Base-by-base conservation (phyloP, 2,329 filamentous ascomycete genomes). In the Fusarium liriodendri region DNA sequence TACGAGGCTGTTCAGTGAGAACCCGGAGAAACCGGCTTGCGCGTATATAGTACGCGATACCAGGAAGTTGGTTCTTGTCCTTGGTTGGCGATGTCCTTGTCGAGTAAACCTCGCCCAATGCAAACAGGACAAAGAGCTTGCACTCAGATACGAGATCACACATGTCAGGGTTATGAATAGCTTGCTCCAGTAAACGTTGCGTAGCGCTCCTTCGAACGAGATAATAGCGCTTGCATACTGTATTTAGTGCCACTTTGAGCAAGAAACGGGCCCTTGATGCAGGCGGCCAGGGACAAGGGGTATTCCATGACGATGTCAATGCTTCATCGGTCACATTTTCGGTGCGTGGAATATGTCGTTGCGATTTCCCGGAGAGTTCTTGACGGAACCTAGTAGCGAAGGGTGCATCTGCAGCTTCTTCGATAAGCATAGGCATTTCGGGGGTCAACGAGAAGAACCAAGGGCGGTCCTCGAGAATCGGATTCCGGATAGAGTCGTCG, bases 41-140 rank as follows among this genome's bases (percentile, higher is more conserved):
- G 8, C 80, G 78, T 0, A 80, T 78, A 74, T 83, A 86, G 66
- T 85, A 86, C 0, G 68, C 60, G 20, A 85, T 68, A 0, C 85
- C 85, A 11, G 84, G 84, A 64, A 85, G 83, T 2, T 76, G 66
- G 10, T 77, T 66, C 14, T 77, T 79, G 7, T 77, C 66, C 18
- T 77, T 79, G 0, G 79, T 67, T 6, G 80, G 78, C 6, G 80
- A 79, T 2, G 68, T 63, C 16, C 82, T 78, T 0, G 79, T 81
- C 0, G 84, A 84, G 63, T 84, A 85, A 2, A 83, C 79, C 65
- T 85, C 84, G 0, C 84, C 84, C 10, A 86, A 74, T 0, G 84
- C 85, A 67, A 86, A 84, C 6, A 85, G 66, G 0, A 82, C 83
- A 76, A 82, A 83, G 1, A 86, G 69, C 66, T 84, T 84, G 67